These are phyloP conservation scores for Paramyrothecium sp. DNA, from an alignment of 2,329 filamentous ascomycete genomes.

Conservation along the genomic window DNA sequence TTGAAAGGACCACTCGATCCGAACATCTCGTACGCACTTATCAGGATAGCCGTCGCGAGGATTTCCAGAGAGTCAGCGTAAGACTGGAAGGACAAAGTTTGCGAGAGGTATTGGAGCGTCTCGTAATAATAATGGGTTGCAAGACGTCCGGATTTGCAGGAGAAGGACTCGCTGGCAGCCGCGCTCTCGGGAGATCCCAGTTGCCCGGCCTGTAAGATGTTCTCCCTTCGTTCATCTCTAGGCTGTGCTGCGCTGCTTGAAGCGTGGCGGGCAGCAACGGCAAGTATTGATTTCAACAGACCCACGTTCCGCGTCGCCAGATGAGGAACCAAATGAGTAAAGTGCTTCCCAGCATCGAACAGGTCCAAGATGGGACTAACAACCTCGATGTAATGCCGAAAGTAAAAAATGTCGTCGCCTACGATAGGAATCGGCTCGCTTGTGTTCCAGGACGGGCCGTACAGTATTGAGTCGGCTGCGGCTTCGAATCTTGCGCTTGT, in stretches of 20 bases:
- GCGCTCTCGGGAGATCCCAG: not conserved
- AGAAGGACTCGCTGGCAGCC: not conserved
- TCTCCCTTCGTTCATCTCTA: not conserved
- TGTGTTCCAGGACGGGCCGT: not conserved
- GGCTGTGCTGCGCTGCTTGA: slow-evolving; percentile 8
- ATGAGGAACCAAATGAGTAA: slow-evolving; percentile 12
- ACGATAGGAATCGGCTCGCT: not conserved
- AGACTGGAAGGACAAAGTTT: slow-evolving; percentile 54
- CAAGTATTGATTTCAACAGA: slow-evolving; percentile 12
- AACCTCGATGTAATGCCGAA: slow-evolving; percentile 11
- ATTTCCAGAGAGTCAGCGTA: slow-evolving; percentile 58
- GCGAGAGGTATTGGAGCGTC: slow-evolving; percentile 59
- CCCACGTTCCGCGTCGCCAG: slow-evolving; percentile 10
- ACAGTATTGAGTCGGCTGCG: not conserved
- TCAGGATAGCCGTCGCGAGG: slow-evolving; percentile 54
- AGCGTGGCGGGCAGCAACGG: slow-evolving; percentile 9
- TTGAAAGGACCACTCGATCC: slow-evolving; percentile 37
- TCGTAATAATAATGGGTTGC: slow-evolving; percentile 57
- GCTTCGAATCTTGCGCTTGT: too few species aligned
- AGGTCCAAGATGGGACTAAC: slow-evolving; percentile 12
- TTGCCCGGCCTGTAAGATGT: not conserved
- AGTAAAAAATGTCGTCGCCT: slow-evolving; percentile 4
- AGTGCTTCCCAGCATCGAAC: slow-evolving; percentile 11
- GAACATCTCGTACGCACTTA: slow-evolving; percentile 63
- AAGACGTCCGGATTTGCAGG: slow-evolving; percentile 9